Percentiles rank a stretch among this genome's conserved stretches.
These are phyloP conservation scores for Monosporascus sp. DNA, from an alignment of 2,329 filamentous ascomycete genomes.

Conservation along the genomic window DNA sequence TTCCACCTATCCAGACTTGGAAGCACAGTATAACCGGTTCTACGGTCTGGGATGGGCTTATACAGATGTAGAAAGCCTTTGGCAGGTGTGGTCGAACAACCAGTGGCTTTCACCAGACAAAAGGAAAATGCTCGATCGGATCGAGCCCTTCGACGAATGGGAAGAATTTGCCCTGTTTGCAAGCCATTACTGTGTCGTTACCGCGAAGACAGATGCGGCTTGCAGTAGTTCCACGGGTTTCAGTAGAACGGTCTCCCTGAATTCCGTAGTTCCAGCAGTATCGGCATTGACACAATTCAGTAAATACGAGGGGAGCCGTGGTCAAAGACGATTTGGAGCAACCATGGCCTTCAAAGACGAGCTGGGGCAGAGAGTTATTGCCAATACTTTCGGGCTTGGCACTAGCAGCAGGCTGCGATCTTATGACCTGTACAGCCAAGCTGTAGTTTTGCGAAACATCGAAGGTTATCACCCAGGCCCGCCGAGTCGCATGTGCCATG, in stretches of 20 bases:
- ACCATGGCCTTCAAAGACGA: slow-evolving; percentile 36
- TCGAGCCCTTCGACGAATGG: slow-evolving; percentile 93
- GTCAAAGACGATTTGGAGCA: slow-evolving; percentile 57
- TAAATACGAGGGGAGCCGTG: slow-evolving; percentile 33
- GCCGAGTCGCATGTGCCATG: slow-evolving; percentile 64
- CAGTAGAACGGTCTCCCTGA: neutral
- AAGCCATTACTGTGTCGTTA: slow-evolving; percentile 76
- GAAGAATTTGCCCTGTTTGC: slow-evolving; percentile 86
- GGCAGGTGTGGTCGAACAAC: slow-evolving; percentile 74
- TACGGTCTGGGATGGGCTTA: slow-evolving; percentile 59
- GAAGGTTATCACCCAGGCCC: slow-evolving; percentile 28
- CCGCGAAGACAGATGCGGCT: slow-evolving; percentile 44
- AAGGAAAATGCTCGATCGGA: slow-evolving; percentile 56
- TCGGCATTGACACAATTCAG: slow-evolving; percentile 24
- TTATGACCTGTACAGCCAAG: slow-evolving; percentile 43
- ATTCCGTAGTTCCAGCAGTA: slow-evolving; percentile 2
- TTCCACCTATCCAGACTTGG: slow-evolving; percentile 59
- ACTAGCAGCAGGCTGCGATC: slow-evolving; percentile 41
- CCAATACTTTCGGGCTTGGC: slow-evolving; percentile 40
- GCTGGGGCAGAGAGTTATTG: slow-evolving; percentile 38
- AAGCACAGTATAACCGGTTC: slow-evolving; percentile 67
- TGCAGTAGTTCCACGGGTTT: neutral
- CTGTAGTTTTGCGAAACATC: slow-evolving; percentile 22
- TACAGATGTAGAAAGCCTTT: slow-evolving; percentile 63
- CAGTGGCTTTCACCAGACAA: slow-evolving; percentile 57